Base-by-base conservation (phyloP, 768 basidiomycete genomes). In the Ramaria sp. region DNA sequence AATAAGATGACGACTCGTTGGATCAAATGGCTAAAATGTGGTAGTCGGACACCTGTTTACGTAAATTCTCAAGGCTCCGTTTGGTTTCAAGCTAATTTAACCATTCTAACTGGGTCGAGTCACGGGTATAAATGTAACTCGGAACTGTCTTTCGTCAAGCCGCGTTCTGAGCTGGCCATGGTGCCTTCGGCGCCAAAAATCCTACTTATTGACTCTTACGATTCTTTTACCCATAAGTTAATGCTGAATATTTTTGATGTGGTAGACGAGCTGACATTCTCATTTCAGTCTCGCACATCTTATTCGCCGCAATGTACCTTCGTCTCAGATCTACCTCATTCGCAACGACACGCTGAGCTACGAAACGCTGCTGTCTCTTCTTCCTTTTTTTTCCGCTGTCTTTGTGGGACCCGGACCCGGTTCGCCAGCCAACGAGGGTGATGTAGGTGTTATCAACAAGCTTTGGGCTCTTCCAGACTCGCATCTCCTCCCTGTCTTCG, bases 181-280 rank as follows among this genome's bases (percentile, higher is more conserved):
- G 48, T 33, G 22, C 31, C 31, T 15, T 17, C 27, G 17, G 17
- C 48, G 11, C 48, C 48, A 3, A 58, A 52, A 34, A 72, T 91
- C 48, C 74, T 91, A 31, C 73, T 91, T 47, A 75, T 91, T 31
- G 89, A 90, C 66, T 91, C 88, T 0, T 89, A 91, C 62, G 89
- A 91, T 68, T 90, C 88, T 1, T 91, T 91, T 69, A 87, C 89
- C n/a, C 79, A 80, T 79, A 91, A 91, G 88, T 89, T 55, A 58
- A 84, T 75, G n/a, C 1, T 12, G 15, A 31, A 7, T 4, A 19
- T 59, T 41, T 30, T 11, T 41, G 33, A 53, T 9, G 31, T 31
- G 15, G 59, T 33, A 30, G 50, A 31, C 46, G 34, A 27, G 49
- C 55, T 50, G n/a, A 41, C 24, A 5, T 20, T 42, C 22, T 47